Evolutionary conservation across 2,329 filamentous ascomycete species (phyloP), one percentile per base, ranked within the genome.

Genomic region (Pyrenochaeta sp.): DNA sequence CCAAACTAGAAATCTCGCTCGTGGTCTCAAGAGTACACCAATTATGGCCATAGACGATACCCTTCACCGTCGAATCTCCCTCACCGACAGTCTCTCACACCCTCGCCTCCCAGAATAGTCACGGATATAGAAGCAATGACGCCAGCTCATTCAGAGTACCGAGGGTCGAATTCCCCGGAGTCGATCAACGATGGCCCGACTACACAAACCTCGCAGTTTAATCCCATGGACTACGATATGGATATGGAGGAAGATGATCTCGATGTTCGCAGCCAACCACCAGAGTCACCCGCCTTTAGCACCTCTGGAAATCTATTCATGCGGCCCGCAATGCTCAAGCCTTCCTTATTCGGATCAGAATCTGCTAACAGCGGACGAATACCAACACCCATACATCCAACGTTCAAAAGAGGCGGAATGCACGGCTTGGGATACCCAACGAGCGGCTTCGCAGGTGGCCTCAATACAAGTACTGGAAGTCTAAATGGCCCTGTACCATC

Each of bases 341-440:
- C 71, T 7, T 68, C 71, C 13, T 57, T 72, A 13, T 71, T 75
- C 58, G 51, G 59, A 44, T 58, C 67, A 32, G 66, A 69, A 43
- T 8, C 49, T 43, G 22, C 55, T 49, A 50, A 65, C 63, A 62
- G 57, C 57, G 42, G 72, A 58, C 59, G 77, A n/a, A 72, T 79
- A 53, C 77, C 77, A 2, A 79, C 78, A 24, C 78, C 78, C 42
- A 79, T 79, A 52, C 73, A 78, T 52, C 67, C 75, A 47, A 74
- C 66, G 1, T 79, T 79, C 53, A 70, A 70, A 53, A 63, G 67
- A 48, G 63, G 68, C 10, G 59, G 58, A 47, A 70, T 71, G 68
- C 67, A 56, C 53, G 72, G 74, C 1, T 44, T 73, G 19, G 65
- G 66, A 12, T 73, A 73, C 51, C 67, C 73, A 4, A 69, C 62